These are phyloP conservation scores for Mycena rebaudengoi DNA, from an alignment of 768 basidiomycete genomes.

Conservation along the genomic window DNA sequence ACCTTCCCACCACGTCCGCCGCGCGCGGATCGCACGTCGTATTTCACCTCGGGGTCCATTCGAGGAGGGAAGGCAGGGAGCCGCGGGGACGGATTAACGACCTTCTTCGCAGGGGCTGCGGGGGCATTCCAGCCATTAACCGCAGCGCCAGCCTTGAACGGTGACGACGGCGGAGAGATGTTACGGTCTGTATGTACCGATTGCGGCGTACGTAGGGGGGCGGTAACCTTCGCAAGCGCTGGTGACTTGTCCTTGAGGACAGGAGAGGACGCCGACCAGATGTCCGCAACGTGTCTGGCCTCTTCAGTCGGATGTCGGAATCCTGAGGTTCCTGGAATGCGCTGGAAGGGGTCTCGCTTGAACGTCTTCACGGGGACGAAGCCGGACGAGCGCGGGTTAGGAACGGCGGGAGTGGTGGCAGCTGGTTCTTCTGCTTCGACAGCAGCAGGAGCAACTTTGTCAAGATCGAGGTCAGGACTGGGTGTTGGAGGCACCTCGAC, in stretches of 20 bases:
- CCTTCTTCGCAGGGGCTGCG: conserved; percentile 24
- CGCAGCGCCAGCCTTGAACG: conserved; percentile 20
- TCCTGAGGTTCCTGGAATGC: too few relatives aligned
- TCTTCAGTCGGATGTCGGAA: conserved; percentile 44
- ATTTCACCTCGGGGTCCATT: conserved; percentile 65
- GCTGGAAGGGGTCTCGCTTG: conserved; percentile 49
- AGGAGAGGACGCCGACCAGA: conserved; percentile 41
- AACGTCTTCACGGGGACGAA: conserved; percentile 73
- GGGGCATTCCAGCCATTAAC: conserved; percentile 29
- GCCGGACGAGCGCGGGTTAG: conserved; percentile 80
- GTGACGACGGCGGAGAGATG: conserved; percentile 46
- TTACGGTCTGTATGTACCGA: conserved; percentile 46
- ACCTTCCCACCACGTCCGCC: conserved; percentile 83
- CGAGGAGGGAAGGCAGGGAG: conserved; percentile 44
- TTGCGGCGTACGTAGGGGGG: conserved; percentile 33
- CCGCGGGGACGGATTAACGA: conserved; percentile 33
- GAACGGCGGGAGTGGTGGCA: conserved; percentile 41
- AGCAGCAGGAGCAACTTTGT: neutral
- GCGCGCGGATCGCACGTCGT: conserved; percentile 79
- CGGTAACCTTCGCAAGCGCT: conserved; percentile 32
- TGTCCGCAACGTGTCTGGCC: conserved; percentile 46
- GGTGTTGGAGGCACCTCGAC: conserved; percentile 56
- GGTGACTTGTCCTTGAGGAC: conserved; percentile 23
- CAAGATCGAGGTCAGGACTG: conserved; percentile 34
- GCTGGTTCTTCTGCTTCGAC: conserved; percentile 2